A percentile compares a stretch with the other conserved stretches of the same genome.
Conservation (phyloP, 768 basidiomycete genomes). For the Leccinum longicurvipes region DNA sequence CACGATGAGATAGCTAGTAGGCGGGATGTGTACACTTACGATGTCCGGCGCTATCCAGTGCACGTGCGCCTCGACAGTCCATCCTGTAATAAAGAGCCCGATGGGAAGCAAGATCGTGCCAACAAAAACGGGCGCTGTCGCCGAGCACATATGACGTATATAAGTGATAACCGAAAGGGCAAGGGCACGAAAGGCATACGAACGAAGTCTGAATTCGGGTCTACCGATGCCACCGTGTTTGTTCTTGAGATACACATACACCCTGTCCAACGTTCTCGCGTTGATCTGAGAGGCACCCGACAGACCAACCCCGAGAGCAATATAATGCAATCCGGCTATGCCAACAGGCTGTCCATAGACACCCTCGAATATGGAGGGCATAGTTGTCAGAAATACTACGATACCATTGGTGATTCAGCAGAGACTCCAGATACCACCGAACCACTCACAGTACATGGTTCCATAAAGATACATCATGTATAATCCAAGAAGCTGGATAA, state of each 20-base stretch:
- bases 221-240: slow-evolving; percentile 53
- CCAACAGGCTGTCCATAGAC: slow-evolving; percentile 55
- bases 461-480: slow-evolving; percentile 75
- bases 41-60: slow-evolving; percentile 75
- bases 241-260: slow-evolving; percentile 45
- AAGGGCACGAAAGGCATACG: slow-evolving; percentile 9
- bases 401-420: background rate
- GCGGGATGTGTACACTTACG: slow-evolving; percentile 34
- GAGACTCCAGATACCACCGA: background rate
- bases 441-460: slow-evolving; percentile 48
- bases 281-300: slow-evolving; percentile 49
- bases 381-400: slow-evolving; percentile 65
- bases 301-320: slow-evolving; percentile 68
- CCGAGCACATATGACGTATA: background rate
- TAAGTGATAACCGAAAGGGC: slow-evolving; percentile 2
- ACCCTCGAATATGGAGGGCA: slow-evolving; percentile 54
- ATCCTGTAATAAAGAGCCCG: slow-evolving; percentile 68
- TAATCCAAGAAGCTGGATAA: slow-evolving; percentile 61
- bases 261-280: slow-evolving; percentile 51
- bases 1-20: background rate
- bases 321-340: slow-evolving; percentile 65
- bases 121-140: slow-evolving; percentile 54
- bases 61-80: slow-evolving; percentile 51
- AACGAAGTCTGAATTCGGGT: slow-evolving; percentile 54
- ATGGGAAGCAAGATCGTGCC: slow-evolving; percentile 59